Evolutionary conservation across 2,329 filamentous ascomycete species (phyloP).

Genomic region (Cyphellophora europaea): DNA sequence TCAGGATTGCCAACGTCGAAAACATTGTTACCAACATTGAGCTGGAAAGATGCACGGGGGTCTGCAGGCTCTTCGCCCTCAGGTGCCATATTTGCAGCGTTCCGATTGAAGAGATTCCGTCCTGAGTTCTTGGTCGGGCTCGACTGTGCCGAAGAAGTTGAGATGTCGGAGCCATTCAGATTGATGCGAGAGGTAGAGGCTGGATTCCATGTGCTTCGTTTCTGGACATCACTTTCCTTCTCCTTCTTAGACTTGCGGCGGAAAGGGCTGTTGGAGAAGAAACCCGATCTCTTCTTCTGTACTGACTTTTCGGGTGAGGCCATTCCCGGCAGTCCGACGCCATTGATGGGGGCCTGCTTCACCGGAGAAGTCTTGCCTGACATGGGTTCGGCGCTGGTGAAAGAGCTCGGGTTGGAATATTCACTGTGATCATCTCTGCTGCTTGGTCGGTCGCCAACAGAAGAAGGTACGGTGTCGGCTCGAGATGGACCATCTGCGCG

Average conservation of each 20-base stretch:
- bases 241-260: conserved; percentile 78
- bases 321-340: conserved; percentile 31
- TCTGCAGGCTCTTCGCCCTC: conserved; percentile 79
- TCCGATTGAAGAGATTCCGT: conserved; percentile 27
- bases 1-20: conserved; percentile 83
- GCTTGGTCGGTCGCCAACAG: conserved; percentile 59
- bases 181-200: conserved; percentile 18
- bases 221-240: conserved; percentile 45
- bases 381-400: conserved; percentile 73
- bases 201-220: conserved; percentile 44
- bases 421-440: conserved; percentile 88
- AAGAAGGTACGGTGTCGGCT: conserved; percentile 55
- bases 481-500: conserved; percentile 62
- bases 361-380: conserved; percentile 65
- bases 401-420: conserved; percentile 78
- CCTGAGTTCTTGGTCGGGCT: conserved; percentile 31
- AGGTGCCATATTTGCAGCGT: conserved; percentile 19
- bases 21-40: conserved; percentile 93
- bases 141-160: conserved; percentile 27
- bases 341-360: conserved; percentile 43
- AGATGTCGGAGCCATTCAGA: conserved; percentile 12
- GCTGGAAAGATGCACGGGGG: conserved; percentile 80
- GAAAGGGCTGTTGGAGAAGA: conserved; percentile 91
- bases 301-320: conserved; percentile 50
- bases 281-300: conserved; percentile 65